phyloP scores from a whole-genome alignment of 2,329 filamentous ascomycete species.

The Ramichloridium luteum region DNA sequence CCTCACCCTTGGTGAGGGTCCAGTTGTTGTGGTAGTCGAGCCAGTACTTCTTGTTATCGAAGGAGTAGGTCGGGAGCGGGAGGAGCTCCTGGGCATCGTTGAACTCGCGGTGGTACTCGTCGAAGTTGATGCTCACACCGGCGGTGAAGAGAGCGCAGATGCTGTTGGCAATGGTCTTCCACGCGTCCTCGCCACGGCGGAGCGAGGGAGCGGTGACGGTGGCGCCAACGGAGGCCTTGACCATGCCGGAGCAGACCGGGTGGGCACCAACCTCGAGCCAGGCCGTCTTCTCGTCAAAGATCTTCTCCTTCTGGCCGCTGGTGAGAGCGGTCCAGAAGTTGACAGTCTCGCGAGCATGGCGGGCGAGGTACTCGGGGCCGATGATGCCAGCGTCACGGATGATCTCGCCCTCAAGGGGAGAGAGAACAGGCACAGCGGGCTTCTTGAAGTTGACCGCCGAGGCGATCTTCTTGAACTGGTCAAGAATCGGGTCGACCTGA shows the following conservation, averaged over 20 bases:
- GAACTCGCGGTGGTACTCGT: conserved; percentile 55
- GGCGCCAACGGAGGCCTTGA: conserved; percentile 50
- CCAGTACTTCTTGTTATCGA: conserved; percentile 62
- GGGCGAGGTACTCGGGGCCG: conserved; percentile 49
- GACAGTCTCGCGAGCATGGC: conserved; percentile 55
- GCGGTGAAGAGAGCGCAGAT: conserved; percentile 48
- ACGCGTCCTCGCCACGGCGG: conserved; percentile 49
- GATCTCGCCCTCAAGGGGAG: conserved; percentile 51
- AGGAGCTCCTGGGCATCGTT: conserved; percentile 46
- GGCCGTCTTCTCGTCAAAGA: conserved; percentile 53
- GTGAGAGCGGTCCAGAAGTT: conserved; percentile 54
- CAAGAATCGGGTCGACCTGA: conserved; percentile 52
- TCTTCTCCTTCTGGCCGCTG: conserved; percentile 44
- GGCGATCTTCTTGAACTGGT: conserved; percentile 46
- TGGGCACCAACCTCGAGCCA: conserved; percentile 68
- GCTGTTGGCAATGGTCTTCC: conserved; percentile 49
- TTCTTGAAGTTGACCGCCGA: conserved; percentile 43
- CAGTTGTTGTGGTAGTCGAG: conserved; percentile 61
- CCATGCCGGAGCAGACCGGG: conserved; percentile 55
- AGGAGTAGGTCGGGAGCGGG: conserved; percentile 56
- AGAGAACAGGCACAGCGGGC: conserved; percentile 52
- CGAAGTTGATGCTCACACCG: conserved; percentile 56
- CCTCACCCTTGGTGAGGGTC: conserved; percentile 56
- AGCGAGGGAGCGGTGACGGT: conserved; percentile 48
- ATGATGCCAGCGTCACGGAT: conserved; percentile 46